Evolutionary conservation across 495 filamentous ascomycete species (phyloP), one percentile per base, ranked within the genome.

Genomic region (Trichoderma gamsii): DNA sequence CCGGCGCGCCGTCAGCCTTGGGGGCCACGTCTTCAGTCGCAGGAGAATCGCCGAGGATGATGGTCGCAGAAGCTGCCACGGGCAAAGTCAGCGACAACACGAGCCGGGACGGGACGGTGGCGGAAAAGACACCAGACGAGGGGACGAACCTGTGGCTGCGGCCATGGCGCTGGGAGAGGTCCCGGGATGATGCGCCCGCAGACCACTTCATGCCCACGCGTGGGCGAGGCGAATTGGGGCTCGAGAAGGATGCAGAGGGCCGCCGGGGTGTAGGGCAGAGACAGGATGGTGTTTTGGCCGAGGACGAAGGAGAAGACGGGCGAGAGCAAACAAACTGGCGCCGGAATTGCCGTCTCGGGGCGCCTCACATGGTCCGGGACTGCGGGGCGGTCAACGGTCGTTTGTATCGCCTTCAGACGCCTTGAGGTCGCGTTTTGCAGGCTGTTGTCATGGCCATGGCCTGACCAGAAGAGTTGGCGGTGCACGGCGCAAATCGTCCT

Each of bases 201-300:
- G 56, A 61, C 56, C 56, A 21, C 56, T 21, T 61, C 56, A 61
- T 61, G 56, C 56, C 56, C 56, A 61, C 56, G 56, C 56, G 56
- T 15, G 56, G 56, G 56, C 56, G 11, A 25, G 56, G 56, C 12
- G 56, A 61, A 61, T 61, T 61, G 56, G 16, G 2, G 56, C 25
- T 61, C 56, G 56, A 32, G 11, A 16, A 32, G 56, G 56, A 23
- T 32, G 56, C 23, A 12, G n/a, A 21, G 25, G 56, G 29, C 23
- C 8, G 56, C 23, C 23, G 16, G 6, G 51, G 51, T 4, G n/a
- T 21, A 27, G 51, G 51, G 51, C 51, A 23, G 51, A 59, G 51
- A 27, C 11, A 25, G 12, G n/a, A 59, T 21, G 18, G 9, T 21
- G 49, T 7, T 52, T 52, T 18, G 18, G n/a, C 49, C 16, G 21